phyloP scores from a whole-genome alignment of 192 early-diverging fungal genomes.

The Jimgerdemannia lactiflua region DNA sequence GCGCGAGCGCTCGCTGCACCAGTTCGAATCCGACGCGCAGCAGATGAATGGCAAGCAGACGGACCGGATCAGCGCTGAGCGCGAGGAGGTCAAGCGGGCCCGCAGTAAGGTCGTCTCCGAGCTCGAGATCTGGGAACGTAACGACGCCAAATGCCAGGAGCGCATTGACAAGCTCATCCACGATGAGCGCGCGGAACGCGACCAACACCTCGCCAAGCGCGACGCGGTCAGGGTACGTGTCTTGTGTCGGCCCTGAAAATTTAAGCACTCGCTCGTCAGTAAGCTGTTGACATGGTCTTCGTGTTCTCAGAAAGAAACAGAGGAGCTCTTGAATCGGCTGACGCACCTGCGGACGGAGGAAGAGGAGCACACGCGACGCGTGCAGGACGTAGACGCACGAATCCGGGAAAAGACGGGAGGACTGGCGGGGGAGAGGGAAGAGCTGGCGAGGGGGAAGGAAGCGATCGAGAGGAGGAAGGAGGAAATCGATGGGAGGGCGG shows the following conservation, averaged over 20 bases:
- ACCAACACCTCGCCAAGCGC: background rate
- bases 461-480: background rate
- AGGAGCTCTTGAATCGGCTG: background rate
- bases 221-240: background rate
- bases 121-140: background rate
- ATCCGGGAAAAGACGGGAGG: background rate
- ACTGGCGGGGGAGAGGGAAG: background rate
- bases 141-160: background rate
- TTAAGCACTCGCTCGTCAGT: no score
- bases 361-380: background rate
- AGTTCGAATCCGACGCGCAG: background rate
- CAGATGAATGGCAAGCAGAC: background rate
- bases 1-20: background rate
- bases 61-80: background rate
- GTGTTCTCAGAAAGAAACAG: background rate
- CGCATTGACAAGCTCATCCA: background rate
- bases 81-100: background rate
- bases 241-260: no score
- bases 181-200: background rate
- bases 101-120: background rate
- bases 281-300: background rate
- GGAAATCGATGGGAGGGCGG: background rate
- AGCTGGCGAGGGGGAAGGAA: background rate
- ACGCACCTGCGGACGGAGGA: background rate
- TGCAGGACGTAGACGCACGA: background rate